Evolutionary conservation across 352 stramenopile species (phyloP), one percentile per base, ranked within the genome.

Genomic region (Phytophthora niederhauseri): DNA sequence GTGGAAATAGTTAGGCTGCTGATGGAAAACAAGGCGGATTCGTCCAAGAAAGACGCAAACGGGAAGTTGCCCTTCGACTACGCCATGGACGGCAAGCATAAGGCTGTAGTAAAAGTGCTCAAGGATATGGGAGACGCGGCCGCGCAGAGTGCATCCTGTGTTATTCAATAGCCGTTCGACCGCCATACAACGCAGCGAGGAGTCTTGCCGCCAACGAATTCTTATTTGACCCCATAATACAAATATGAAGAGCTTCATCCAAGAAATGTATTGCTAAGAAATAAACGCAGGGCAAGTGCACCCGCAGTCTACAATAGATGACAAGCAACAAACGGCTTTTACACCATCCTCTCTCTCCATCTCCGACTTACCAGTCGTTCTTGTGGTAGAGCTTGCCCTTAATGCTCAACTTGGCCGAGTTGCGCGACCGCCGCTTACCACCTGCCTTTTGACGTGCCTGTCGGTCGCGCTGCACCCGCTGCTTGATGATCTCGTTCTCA

Each of bases 61-160:
- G 93, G 87, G 20, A 98, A 98, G 68, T 89, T 95, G 22, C 76
- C 93, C 30, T 98, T 97, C 64, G 92, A 98, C 65, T 92, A 97
- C 60, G 93, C 93, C 24, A 94, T 97, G 78, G 91, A 93, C 57
- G 90, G 92, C 63, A 97, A 98, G 58, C 91, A 98, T 80, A 98
- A 96, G 66, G 85, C 88, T 46, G 89, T 97, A 26, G 82, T 96
- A 64, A 97, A 97, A 77, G 89, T 94, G 50, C 76, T 97, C 65
- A 97, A 97, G 82, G 93, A 98, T 75, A 95, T 97, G 81, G 93
- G 93, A 26, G 93, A 98, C 64, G 89, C 90, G 12, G 87, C 88
- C 20, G 87, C 88, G 19, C 85, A 94, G 76, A 94, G 88, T 59
- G 85, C 88, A 60, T 94, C 86, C 54, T 96, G 88, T 87, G 72